Evolutionary conservation across 2,329 filamentous ascomycete species (phyloP), one percentile per base, ranked within the genome.

Genomic region (Penicillium sp.): DNA sequence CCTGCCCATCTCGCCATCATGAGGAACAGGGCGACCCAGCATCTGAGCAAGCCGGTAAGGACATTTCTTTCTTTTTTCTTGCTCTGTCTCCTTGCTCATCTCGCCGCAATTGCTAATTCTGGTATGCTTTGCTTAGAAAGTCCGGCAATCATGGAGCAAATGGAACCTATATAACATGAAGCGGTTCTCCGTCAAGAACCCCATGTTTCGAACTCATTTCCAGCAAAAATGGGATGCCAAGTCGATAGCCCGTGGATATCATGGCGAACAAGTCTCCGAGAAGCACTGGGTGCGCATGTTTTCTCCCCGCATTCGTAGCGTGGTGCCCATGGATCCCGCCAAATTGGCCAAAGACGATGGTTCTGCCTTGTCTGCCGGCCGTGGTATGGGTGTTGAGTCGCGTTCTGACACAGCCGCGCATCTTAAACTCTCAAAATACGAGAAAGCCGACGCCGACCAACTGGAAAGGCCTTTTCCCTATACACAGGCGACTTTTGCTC

Each of bases 151-250:
- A 76, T 96, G 91, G 93, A 95, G 88, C 77, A 95, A 95, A 75
- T 89, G 88, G 77, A 95, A 95, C 67, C 78, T 98, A 56, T 98
- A 87, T 81, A 96, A 96, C 73, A 74, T 98, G 57, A 73, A 76
- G 43, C 78, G 79, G 58, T 64, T 79, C 31, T 65, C 61, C n/a
- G 70, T 73, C 52, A 64, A 60, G 54, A 62, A 65, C 28, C 64
- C 73, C 54, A 96, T 89, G 38, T 94, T 93, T n/a, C n/a, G n/a
- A n/a, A n/a, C n/a, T n/a, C n/a, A n/a, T 74, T 98, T 95, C 79
- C 91, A 97, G 77, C 91, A 97, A 73, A 98, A 98, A 84, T 98
- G 91, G 91, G 71, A 73, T 1, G 87, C 91, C 63, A 98, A 98
- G 72, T 82, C 89, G 21, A 69, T 83, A 57, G 81, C 88, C 37